A percentile compares a stretch with the other conserved stretches of the same genome.
phyloP scores from a whole-genome alignment of 2,329 filamentous ascomycete genomes.

The Paecilomyces niveus region DNA sequence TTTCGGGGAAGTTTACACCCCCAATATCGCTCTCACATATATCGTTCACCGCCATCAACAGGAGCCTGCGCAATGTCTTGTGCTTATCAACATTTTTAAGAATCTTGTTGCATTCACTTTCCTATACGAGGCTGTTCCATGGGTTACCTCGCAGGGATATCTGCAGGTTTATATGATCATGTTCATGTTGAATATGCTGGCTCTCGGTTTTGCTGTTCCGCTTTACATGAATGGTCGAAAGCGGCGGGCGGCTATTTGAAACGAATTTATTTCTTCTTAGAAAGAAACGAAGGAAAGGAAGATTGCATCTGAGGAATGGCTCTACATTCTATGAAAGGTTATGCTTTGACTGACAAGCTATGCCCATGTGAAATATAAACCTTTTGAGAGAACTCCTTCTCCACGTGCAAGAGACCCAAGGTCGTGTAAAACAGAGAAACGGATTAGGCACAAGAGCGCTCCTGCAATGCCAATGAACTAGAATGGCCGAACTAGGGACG shows the following conservation, averaged over 20 bases:
- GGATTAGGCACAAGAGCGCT: neutral
- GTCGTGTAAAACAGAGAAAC: neutral
- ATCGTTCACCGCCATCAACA: neutral
- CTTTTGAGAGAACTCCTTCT: too few relatives aligned
- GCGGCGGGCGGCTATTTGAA: too few relatives aligned
- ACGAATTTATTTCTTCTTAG: too few relatives aligned
- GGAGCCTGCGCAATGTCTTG: conserved; percentile 3
- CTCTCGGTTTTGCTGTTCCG: neutral
- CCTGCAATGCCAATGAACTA: neutral
- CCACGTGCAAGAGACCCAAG: neutral
- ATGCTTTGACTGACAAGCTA: too few relatives aligned
- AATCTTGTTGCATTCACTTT: conserved; percentile 7
- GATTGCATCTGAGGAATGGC: too few relatives aligned
- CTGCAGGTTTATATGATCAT: conserved; percentile 3
- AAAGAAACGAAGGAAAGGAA: too few relatives aligned
- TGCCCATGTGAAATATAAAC: too few relatives aligned
- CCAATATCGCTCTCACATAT: neutral
- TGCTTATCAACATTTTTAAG: conserved; percentile 4
- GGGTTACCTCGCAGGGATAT: conserved; percentile 2
- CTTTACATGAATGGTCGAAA: too few relatives aligned
- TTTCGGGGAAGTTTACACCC: neutral
- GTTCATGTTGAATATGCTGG: conserved; percentile 1
- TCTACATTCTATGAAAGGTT: too few relatives aligned
- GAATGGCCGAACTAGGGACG: neutral
- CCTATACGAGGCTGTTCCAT: conserved; percentile 6